A percentile compares a stretch with the other conserved stretches of the same genome.
phyloP scores from a whole-genome alignment of 805 yeast species.

The Jamesozyma hellenica region DNA sequence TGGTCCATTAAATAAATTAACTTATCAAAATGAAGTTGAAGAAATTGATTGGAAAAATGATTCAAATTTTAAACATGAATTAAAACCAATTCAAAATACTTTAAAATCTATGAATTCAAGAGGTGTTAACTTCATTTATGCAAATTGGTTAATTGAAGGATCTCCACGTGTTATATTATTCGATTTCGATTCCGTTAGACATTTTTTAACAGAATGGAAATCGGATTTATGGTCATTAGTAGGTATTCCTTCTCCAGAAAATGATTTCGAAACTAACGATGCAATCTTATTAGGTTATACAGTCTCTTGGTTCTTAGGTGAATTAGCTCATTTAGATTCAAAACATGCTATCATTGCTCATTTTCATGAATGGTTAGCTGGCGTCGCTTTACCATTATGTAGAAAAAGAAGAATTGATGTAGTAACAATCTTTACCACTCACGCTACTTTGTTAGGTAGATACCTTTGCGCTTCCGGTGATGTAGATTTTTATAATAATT shows the following conservation, averaged over 20 bases:
- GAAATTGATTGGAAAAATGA: constrained; percentile 51
- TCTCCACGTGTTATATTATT: constrained; percentile 89
- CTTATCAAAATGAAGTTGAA: constrained; percentile 76
- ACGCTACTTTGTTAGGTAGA: constrained; percentile 90
- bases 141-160: constrained; percentile 95
- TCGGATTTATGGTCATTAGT: constrained; percentile 83
- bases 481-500: constrained; percentile 88
- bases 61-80: constrained; percentile 21
- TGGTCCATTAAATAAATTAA: constrained; percentile 72
- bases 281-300: constrained; percentile 87
- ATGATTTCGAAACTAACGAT: constrained; percentile 81
- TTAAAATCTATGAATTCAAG: constrained; percentile 71
- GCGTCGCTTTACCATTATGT: constrained; percentile 88
- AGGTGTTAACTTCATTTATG: constrained; percentile 77
- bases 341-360: constrained; percentile 87
- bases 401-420: constrained; percentile 86
- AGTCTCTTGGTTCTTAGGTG: constrained; percentile 96
- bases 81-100: constrained; percentile 31
- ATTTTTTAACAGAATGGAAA: constrained; percentile 83
- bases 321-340: constrained; percentile 71
- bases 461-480: constrained; percentile 95
- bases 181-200: constrained; percentile 67
- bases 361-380: constrained; percentile 97
- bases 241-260: constrained; percentile 88
- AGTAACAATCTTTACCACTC: constrained; percentile 93